phyloP scores from a whole-genome alignment of 2,329 filamentous ascomycete genomes.

The Scedosporium minutisporum region DNA sequence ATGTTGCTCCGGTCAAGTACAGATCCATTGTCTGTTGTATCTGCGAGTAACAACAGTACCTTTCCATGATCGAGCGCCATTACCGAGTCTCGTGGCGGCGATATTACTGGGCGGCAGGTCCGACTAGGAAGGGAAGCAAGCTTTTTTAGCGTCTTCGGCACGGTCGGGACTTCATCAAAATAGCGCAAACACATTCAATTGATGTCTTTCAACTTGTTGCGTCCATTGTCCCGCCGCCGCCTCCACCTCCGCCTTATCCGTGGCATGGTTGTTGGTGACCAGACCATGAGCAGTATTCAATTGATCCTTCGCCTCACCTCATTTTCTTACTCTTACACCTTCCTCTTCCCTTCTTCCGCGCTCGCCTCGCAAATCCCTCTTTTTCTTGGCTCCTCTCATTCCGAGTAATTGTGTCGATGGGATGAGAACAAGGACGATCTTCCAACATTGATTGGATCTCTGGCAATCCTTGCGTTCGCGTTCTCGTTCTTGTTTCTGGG shows the following conservation, averaged over 20 bases:
- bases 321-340: constrained; percentile 9
- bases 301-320: background rate
- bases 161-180: constrained; percentile 2
- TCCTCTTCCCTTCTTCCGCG: constrained; percentile 6
- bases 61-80: background rate
- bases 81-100: background rate
- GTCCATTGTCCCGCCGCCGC: background rate
- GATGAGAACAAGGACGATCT: constrained; percentile 7
- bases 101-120: too few species aligned
- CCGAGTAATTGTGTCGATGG: constrained; percentile 9
- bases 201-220: background rate
- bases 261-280: background rate
- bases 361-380: constrained; percentile 2
- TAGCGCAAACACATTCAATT: constrained; percentile 1
- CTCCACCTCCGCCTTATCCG: background rate
- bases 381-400: constrained; percentile 6
- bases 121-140: background rate
- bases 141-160: constrained; percentile 5
- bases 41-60: background rate
- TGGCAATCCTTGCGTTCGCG: background rate
- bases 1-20: background rate
- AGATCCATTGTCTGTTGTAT: too few species aligned
- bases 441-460: background rate
- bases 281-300: background rate
- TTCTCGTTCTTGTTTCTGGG: background rate